Evolutionary conservation across 176 grass and related monocot species (phyloP).

Genomic region (Ananas comosus): DNA sequence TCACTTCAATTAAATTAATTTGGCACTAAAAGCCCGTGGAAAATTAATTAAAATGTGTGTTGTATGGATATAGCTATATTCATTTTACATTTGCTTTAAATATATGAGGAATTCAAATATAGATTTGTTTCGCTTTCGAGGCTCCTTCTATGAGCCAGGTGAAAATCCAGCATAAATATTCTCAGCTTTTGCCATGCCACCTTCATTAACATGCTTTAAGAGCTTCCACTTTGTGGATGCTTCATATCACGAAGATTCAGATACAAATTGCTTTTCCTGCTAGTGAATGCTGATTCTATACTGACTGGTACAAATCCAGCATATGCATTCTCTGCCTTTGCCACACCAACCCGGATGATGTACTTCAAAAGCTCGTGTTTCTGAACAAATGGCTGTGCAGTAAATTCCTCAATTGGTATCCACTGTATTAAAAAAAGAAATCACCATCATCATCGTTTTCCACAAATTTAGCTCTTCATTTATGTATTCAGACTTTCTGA

Average conservation of each 20-base stretch:
- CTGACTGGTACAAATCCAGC: constrained; percentile 59
- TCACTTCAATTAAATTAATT: too few relatives aligned
- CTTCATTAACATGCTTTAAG: not conserved
- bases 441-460: not conserved
- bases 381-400: constrained; percentile 68
- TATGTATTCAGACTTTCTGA: not conserved
- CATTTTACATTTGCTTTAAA: constrained; percentile 19
- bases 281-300: constrained; percentile 69
- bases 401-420: constrained; percentile 83
- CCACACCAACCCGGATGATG: constrained; percentile 56
- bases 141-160: constrained; percentile 56
- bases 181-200: not conserved
- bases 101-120: constrained; percentile 62
- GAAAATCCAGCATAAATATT: constrained; percentile 47
- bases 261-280: constrained; percentile 43
- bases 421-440: constrained; percentile 42
- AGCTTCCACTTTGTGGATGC: not conserved
- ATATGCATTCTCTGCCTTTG: constrained; percentile 62
- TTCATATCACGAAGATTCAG: constrained; percentile 59
- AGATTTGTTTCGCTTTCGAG: constrained; percentile 42
- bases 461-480: not conserved
- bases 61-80: too few relatives aligned
- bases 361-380: constrained; percentile 81
- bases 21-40: too few relatives aligned
- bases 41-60: too few relatives aligned